Conservation (phyloP, 768 basidiomycete genomes). For the Suillus americanus region DNA sequence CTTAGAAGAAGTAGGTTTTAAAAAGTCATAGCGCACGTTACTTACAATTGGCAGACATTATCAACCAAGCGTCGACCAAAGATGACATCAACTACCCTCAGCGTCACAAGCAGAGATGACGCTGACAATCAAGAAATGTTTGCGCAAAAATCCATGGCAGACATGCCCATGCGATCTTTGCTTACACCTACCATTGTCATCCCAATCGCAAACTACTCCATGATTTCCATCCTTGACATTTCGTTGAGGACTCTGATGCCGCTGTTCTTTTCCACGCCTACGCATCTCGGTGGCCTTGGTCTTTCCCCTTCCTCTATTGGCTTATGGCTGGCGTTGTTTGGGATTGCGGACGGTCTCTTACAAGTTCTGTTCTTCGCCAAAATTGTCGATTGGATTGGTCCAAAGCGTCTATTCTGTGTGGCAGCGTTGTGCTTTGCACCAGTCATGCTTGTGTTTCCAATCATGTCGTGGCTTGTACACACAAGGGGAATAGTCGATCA, state of each 20-base stretch:
- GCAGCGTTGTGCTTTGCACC: conserved; percentile 20
- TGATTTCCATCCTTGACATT: conserved; percentile 30
- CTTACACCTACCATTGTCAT: conserved; percentile 23
- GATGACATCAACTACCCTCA: not conserved
- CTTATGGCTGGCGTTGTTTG: conserved; percentile 21
- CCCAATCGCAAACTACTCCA: conserved; percentile 30
- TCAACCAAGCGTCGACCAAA: not conserved
- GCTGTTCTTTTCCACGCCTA: conserved; percentile 27
- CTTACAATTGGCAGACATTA: not conserved
- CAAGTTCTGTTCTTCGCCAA: conserved; percentile 25
- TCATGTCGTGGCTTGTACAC: conserved; percentile 18
- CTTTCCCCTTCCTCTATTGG: conserved; percentile 28
- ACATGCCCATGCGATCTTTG: conserved; percentile 43
- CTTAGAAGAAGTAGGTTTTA: conserved; percentile 50
- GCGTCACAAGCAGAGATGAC: not conserved
- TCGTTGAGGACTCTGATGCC: conserved; percentile 26
- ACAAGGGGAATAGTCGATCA: conserved; percentile 46
- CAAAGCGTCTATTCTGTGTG: conserved; percentile 21
- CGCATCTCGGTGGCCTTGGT: conserved; percentile 26
- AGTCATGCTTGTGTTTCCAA: conserved; percentile 22
- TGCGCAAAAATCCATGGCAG: not conserved
- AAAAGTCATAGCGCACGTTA: not conserved
- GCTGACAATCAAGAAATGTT: conserved; percentile 5
- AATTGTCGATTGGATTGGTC: conserved; percentile 22
- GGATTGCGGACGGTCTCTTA: conserved; percentile 20